Evolutionary conservation across 805 yeast species (phyloP).

Genomic region (Lachancea kluyveri): DNA sequence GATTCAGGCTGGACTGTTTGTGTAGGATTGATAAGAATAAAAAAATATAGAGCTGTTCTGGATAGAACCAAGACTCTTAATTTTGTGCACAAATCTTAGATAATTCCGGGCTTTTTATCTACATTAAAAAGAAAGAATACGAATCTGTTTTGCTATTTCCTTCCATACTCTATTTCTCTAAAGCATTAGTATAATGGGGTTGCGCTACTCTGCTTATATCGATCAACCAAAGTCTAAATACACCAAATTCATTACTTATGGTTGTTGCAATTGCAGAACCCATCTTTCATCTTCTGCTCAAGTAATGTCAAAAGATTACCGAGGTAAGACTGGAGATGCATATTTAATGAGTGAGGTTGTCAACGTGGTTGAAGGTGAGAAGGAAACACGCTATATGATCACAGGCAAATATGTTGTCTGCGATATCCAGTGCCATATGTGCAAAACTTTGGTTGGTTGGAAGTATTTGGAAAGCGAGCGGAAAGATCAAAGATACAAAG

Average conservation of each 20-base stretch:
- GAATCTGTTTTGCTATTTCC: no score
- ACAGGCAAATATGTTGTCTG: slow-evolving; percentile 56
- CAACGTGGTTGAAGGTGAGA: slow-evolving; percentile 35
- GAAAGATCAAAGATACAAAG: slow-evolving; percentile 48
- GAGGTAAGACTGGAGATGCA: slow-evolving; percentile 55
- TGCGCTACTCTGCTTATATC: slow-evolving; percentile 25
- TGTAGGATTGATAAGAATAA: no score
- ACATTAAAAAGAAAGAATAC: no score
- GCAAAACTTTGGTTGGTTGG: slow-evolving; percentile 56
- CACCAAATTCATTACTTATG: slow-evolving; percentile 24
- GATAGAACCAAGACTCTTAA: no score
- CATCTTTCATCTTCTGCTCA: slow-evolving; percentile 28
- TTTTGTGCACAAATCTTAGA: no score
- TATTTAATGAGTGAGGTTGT: slow-evolving; percentile 45
- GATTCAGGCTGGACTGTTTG: no score
- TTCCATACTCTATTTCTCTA: no score
- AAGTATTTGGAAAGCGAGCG: slow-evolving; percentile 46
- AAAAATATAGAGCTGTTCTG: no score
- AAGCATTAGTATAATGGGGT: slow-evolving; percentile 22
- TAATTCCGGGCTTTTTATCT: no score
- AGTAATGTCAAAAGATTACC: slow-evolving; percentile 38
- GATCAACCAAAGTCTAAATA: slow-evolving; percentile 15
- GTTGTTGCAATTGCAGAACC: slow-evolving; percentile 28
- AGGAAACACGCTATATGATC: slow-evolving; percentile 43
- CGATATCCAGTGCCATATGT: slow-evolving; percentile 50